These are phyloP conservation scores for Geosmithia putterillii DNA, from an alignment of 2,329 filamentous ascomycete species.

Conservation along the genomic window DNA sequence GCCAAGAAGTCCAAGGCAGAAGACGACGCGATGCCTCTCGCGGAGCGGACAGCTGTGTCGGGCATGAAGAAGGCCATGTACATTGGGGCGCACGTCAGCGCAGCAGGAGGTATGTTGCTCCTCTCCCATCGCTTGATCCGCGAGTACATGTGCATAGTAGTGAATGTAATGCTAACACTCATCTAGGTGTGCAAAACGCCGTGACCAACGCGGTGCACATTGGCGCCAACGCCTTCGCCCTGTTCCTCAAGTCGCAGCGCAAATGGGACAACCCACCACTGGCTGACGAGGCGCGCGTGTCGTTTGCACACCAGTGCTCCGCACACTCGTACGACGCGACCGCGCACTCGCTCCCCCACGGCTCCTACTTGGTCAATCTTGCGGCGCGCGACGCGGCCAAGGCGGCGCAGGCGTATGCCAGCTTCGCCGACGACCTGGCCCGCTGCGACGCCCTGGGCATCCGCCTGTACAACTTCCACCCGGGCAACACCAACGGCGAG, in stretches of 20 bases:
- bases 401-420: conserved; percentile 71
- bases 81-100: conserved; percentile 86
- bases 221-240: conserved; percentile 83
- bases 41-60: conserved; percentile 48
- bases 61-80: conserved; percentile 61
- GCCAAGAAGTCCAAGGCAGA: conserved; percentile 20
- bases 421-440: conserved; percentile 77
- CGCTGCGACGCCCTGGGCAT: conserved; percentile 83
- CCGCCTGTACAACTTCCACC: conserved; percentile 94
- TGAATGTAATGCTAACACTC: background rate
- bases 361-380: conserved; percentile 92
- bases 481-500: conserved; percentile 65
- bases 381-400: conserved; percentile 73
- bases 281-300: conserved; percentile 49
- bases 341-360: conserved; percentile 76
- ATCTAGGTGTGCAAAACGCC: conserved; percentile 73
- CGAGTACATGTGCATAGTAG: background rate
- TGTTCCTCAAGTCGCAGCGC: conserved; percentile 92
- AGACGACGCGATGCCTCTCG: conserved; percentile 47
- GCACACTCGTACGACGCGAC: conserved; percentile 59
- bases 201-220: conserved; percentile 68
- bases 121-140: background rate
- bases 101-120: conserved; percentile 59
- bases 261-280: conserved; percentile 86
- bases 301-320: conserved; percentile 58